These are phyloP conservation scores for Xylaria sp. DNA, from an alignment of 2,329 filamentous ascomycete genomes.

Conservation along the genomic window DNA sequence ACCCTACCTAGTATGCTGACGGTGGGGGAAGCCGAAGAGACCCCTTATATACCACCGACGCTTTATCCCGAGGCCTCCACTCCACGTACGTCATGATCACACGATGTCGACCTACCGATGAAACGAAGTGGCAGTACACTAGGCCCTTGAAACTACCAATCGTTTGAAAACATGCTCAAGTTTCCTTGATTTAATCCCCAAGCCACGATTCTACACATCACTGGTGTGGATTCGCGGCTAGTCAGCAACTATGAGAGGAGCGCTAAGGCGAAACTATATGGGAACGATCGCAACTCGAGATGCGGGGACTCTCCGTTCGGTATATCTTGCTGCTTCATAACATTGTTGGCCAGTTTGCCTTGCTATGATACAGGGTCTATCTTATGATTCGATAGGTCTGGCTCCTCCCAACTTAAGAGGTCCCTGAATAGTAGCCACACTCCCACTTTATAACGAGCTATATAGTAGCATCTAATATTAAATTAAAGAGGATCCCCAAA, in stretches of 20 bases:
- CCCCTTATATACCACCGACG: conserved; percentile 1
- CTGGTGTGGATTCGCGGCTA: conserved; percentile 3
- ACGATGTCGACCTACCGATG: not conserved
- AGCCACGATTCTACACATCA: not conserved
- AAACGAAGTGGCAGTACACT: not conserved
- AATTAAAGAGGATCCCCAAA: too few relatives aligned
- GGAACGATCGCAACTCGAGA: not conserved
- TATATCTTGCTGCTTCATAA: not conserved
- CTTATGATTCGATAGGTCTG: too few relatives aligned
- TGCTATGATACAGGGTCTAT: not conserved
- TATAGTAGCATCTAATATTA: too few relatives aligned
- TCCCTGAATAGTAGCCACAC: too few relatives aligned
- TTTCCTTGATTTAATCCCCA: not conserved
- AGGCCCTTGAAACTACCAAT: conserved; percentile 3
- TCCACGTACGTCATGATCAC: conserved; percentile 6
- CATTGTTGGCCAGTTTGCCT: not conserved
- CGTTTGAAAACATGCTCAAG: not conserved
- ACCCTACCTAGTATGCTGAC: conserved; percentile 13
- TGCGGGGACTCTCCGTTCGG: not conserved
- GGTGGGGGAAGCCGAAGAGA: not conserved
- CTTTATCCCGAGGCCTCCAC: not conserved
- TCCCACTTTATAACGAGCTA: too few relatives aligned
- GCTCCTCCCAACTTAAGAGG: too few relatives aligned
- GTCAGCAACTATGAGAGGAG: not conserved
- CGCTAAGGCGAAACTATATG: not conserved